Evolutionary conservation across 169 alveolate genomes (phyloP), one percentile per base, ranked within the genome.

Genomic region (Eimeria necatrix): DNA sequence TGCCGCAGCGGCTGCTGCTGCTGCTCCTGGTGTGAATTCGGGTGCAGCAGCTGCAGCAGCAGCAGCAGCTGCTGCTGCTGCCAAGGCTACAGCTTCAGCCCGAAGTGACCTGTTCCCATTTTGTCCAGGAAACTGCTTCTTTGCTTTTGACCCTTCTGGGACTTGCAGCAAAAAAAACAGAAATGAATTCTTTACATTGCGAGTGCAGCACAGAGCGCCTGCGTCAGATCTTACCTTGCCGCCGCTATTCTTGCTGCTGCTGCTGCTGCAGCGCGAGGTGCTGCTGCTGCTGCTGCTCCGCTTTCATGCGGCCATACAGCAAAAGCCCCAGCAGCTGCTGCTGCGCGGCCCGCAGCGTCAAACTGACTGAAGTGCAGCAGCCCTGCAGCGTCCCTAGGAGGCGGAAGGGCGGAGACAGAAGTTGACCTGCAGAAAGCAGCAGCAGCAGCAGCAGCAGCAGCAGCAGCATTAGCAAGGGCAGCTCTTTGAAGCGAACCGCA

Each of bases 181-280:
- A 32, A 32, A 32, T 32, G 41, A 32, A 32, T 32, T 32, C 41
- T 32, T 32, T 32, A 32, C 41, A 32, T 0, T 32, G 41, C 41
- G 41, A 32, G 41, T 32, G 41, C 41, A 32, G 41, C 41, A 32
- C 41, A 32, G 41, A 32, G 41, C 41, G 41, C 3, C 24, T 32
- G 16, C 53, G 41, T 24, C 22, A 71, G 53, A 10, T 71, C 53
- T 12, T 4, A 16, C 20, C 51, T 32, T 71, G 4, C 32, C 68
- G 81, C 64, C 26, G 87, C 87, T 52, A 48, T 52, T 26, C 56
- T 53, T 81, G 87, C 46, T 22, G 68, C 89, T 51, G n/a, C 41
- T 80, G 89, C 89, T 48, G 70, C 89, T n/a, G 91, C 71, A 56
- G 56, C 91, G 53, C 26, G 56, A 51, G 76, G 48, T 56, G 71